Conservation (phyloP, 208 protist species). For the Leishmania tarentolae region DNA sequence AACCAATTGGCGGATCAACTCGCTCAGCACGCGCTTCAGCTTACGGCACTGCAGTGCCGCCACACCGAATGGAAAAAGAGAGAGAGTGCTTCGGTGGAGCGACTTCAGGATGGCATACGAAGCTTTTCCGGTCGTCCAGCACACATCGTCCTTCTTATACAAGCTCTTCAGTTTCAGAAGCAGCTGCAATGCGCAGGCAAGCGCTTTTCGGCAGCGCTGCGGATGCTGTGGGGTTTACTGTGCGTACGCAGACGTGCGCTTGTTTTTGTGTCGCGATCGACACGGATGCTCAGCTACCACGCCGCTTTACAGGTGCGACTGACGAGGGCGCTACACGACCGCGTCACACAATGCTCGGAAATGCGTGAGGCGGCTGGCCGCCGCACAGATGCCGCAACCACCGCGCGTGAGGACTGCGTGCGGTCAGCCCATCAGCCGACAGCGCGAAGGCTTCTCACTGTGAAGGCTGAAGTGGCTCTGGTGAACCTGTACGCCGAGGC, state of each 20-base stretch:
- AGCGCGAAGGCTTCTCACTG: not conserved
- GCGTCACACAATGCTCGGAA: not conserved
- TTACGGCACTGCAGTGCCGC: slow-evolving; percentile 48
- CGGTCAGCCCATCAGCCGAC: not conserved
- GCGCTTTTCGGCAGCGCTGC: slow-evolving; percentile 1
- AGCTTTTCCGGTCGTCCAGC: slow-evolving; percentile 50
- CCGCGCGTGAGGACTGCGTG: slow-evolving; percentile 1
- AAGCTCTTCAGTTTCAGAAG: slow-evolving; percentile 52
- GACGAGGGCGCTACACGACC: not conserved
- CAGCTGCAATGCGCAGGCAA: slow-evolving; percentile 9
- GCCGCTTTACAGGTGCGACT: not conserved
- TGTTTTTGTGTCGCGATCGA: not conserved
- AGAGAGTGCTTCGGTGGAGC: slow-evolving; percentile 21
- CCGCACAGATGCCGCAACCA: not conserved
- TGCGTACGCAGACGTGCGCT: slow-evolving; percentile 3
- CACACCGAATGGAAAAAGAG: slow-evolving; percentile 25
- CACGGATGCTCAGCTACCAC: slow-evolving; percentile 2
- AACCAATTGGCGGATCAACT: slow-evolving; percentile 52
- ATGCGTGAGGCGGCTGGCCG: not conserved
- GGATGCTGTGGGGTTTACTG: not conserved
- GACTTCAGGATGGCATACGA: slow-evolving; percentile 36
- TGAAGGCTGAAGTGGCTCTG: not conserved
- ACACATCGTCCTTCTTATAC: slow-evolving; percentile 40
- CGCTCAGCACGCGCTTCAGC: slow-evolving; percentile 45
- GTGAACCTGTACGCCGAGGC: slow-evolving; percentile 4